Conservation (phyloP, 23 red algal species). For the Gracilaria gracilis region DNA sequence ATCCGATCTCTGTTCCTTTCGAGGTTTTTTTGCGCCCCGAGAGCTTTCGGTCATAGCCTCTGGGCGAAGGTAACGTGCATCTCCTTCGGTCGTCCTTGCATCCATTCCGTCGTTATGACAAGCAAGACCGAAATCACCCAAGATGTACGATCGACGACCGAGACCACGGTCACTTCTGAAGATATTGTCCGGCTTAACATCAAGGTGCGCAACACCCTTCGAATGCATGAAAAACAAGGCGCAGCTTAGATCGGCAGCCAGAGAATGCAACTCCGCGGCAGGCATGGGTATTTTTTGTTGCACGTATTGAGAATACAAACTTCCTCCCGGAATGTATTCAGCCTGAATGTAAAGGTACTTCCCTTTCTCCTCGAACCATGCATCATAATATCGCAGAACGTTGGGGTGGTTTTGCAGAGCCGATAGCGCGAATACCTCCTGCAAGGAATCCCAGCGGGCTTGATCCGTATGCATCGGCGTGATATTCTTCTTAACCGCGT, state of each 20-base stretch:
- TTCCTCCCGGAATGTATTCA: constrained; percentile 78
- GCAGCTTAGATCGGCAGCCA: constrained; percentile 73
- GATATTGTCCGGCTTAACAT: constrained; percentile 96
- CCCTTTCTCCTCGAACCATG: constrained; percentile 90
- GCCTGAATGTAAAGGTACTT: constrained; percentile 82
- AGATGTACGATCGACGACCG: constrained; percentile 24
- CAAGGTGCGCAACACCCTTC: constrained; percentile 84
- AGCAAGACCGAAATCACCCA: constrained; percentile 58
- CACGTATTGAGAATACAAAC: constrained; percentile 57
- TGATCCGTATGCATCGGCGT: constrained; percentile 54
- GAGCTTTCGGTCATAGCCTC: constrained; percentile 61
- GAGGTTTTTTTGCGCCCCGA: not conserved
- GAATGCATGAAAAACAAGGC: constrained; percentile 84
- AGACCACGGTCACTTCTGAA: constrained; percentile 56
- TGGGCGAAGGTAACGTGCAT: constrained; percentile 87
- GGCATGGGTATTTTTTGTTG: constrained; percentile 35
- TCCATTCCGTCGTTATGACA: constrained; percentile 52
- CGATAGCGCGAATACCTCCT: constrained; percentile 90
- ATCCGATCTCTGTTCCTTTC: not conserved
- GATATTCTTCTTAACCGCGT: constrained; percentile 92
- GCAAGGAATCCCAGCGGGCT: constrained; percentile 68
- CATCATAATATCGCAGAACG: constrained; percentile 87
- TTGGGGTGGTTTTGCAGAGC: constrained; percentile 79
- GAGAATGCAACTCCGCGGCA: constrained; percentile 43
- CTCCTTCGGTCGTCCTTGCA: constrained; percentile 83